Conservation (phyloP, 2,329 filamentous ascomycete species). For the Calonectria honghensis region DNA sequence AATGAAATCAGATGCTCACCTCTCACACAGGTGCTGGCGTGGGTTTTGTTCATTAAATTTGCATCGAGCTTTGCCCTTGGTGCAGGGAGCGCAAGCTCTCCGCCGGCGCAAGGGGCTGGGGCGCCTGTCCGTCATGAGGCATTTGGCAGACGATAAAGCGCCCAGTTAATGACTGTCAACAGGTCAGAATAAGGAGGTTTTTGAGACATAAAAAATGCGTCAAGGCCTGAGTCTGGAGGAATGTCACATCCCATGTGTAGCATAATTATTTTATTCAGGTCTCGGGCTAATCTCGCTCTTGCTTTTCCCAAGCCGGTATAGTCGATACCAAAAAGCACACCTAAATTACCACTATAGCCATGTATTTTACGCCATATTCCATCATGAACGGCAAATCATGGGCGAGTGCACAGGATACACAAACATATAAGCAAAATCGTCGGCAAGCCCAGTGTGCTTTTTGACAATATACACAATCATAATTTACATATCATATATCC, state of each 20-base stretch:
- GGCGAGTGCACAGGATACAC: neutral
- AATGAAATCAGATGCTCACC: constrained; percentile 42
- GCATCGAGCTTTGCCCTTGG: constrained; percentile 56
- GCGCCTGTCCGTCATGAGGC: constrained; percentile 43
- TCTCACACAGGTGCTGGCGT: constrained; percentile 54
- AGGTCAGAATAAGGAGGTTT: neutral
- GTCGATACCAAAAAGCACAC: neutral
- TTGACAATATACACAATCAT: constrained; percentile 1
- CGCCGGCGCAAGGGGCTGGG: constrained; percentile 56
- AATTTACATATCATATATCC: constrained; percentile 1
- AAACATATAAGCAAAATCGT: neutral
- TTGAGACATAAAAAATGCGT: neutral
- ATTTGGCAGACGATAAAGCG: neutral
- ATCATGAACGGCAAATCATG: neutral
- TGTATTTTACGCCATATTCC: neutral
- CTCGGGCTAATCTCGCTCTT: constrained; percentile 19
- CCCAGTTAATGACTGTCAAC: neutral
- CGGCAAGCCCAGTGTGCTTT: neutral
- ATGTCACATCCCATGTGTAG: neutral
- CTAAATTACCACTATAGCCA: neutral
- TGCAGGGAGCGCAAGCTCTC: constrained; percentile 57
- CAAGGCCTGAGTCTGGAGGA: neutral
- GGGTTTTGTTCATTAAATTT: constrained; percentile 53
- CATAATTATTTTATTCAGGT: neutral
- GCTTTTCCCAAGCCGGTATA: neutral